Evolutionary conservation across 2,329 filamentous ascomycete species (phyloP), one percentile per base, ranked within the genome.

Genomic region (Verticillium dahliae): DNA sequence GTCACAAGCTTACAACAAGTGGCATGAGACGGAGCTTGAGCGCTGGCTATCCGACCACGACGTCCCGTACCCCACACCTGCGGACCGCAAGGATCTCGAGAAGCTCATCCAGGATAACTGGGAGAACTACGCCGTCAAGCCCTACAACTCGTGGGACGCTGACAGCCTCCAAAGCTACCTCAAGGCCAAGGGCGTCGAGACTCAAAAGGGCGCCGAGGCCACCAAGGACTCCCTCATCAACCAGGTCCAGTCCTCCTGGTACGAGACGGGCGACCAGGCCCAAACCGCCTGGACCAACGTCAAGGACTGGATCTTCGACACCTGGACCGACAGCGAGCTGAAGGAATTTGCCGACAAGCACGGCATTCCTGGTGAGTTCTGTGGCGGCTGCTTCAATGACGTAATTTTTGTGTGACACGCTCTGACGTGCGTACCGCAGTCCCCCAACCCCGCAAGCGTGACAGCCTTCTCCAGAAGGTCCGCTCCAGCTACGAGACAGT

Each of bases 11-110:
- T 98, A 98, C 83, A 97, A 98, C 80, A 97, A 95, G 75, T 99
- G 95, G 95, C 94, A 98, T 71, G 89, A 98, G 81, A 96, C 91
- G 27, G 95, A 99, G 82, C 86, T 99, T 35, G 94, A 99, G 80
- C 87, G 93, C 71, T 99, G 95, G 95, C 87, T 99, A 58, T 90
- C 90, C 35, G 95, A 99, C 73, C 85, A 98, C 78, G 86, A 93
- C 74, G 83, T 99, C 62, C 92, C 94, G 10, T 92, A 97, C 74
- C 92, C 95, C n/a, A 88, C 86, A 11, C 87, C 93, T 11, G 87
- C 94, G 57, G 92, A 97, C 76, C 92, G 95, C 71, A 96, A 95
- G 78, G 92, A 97, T 67, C 87, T 99, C n/a, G 90, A 97, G 77
- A 88, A 88, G 65, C 80, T 96, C n/a, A 90, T 98, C 66, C 89